These are phyloP conservation scores for Fusarium devonianum DNA, from an alignment of 2,329 filamentous ascomycete species.

Conservation along the genomic window DNA sequence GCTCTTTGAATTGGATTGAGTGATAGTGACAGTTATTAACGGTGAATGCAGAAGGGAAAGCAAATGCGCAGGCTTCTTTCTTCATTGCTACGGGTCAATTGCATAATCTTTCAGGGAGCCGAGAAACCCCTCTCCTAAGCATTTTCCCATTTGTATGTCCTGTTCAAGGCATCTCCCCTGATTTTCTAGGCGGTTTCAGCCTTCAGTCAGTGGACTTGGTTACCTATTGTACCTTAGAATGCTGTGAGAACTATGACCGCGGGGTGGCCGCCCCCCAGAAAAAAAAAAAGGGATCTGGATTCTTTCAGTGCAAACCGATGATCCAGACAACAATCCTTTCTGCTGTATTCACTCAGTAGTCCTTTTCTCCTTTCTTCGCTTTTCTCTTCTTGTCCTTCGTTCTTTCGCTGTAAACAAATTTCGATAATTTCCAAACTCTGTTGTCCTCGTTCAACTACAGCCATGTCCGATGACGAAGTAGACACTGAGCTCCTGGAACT, in stretches of 20 bases:
- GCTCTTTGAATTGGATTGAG: slow-evolving; percentile 3
- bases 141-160: slow-evolving; percentile 15
- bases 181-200: neutral
- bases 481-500: slow-evolving; percentile 88
- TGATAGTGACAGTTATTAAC: neutral
- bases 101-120: no score
- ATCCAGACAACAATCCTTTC: slow-evolving; percentile 28
- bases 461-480: slow-evolving; percentile 90
- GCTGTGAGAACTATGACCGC: slow-evolving; percentile 13
- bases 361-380: slow-evolving; percentile 5
- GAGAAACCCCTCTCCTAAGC: no score
- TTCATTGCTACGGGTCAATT: slow-evolving; percentile 12
- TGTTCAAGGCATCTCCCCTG: slow-evolving; percentile 3
- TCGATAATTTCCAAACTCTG: neutral
- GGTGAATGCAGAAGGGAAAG: no score
- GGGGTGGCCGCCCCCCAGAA: slow-evolving; percentile 10
- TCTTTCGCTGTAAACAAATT: neutral
- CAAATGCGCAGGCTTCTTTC: no score
- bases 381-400: neutral
- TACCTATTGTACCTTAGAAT: no score
- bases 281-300: slow-evolving; percentile 30
- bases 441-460: neutral
- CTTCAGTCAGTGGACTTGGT: no score
- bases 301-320: slow-evolving; percentile 26
- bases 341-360: slow-evolving; percentile 21